Base-by-base conservation (phyloP, 1,284 basidiomycete species). In the Megacollybia platyphylla region DNA sequence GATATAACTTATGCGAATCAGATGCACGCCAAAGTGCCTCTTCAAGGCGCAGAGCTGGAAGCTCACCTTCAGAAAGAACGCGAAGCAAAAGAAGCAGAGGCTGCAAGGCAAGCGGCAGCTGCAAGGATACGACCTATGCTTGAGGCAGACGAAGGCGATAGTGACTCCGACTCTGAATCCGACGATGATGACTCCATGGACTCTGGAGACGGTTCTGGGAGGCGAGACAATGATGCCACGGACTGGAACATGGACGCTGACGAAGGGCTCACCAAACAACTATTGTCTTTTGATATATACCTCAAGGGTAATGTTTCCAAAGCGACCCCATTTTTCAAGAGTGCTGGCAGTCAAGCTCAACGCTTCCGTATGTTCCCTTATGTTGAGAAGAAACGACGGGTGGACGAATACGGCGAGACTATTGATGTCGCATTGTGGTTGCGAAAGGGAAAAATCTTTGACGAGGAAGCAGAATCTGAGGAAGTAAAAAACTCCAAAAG, bases 341-440 rank as follows among this genome's bases (percentile, higher is more conserved):
- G 66, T 49, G 69, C 73, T 31, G 79, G 70, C 61, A 80, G 66
- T 49, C 68, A 73, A 29, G 79, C 70, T 43, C 71, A 65, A 26
- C 74, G 94, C 35, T 97, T 87, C 60, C 74, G 96, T 50, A 97
- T 97, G 87, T 98, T 97, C 63, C 96, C 96, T 0, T 91, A 91
- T 53, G 79, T 96, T 31, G 94, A 98, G 63, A 84, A 89, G 57
- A 92, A 87, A 54, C 70, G 90, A 49, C 71, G 84, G 50, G 86
- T 98, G 11, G 96, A 99, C 58, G 87, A 87, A 49, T 99, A 91
- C 58, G 96, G 96, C 1, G 96, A 99, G 67, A 86, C 83, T 5
- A 70, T 97, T 37, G 94, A 98, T 60, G 82, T 91, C 15, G 92
- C 80, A 27, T 87, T 89, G 72, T 97, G 93, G 93, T 57, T 94